These are phyloP conservation scores for Anacardium occidentale DNA, from an alignment of 345 rosid genomes.

Conservation along the genomic window DNA sequence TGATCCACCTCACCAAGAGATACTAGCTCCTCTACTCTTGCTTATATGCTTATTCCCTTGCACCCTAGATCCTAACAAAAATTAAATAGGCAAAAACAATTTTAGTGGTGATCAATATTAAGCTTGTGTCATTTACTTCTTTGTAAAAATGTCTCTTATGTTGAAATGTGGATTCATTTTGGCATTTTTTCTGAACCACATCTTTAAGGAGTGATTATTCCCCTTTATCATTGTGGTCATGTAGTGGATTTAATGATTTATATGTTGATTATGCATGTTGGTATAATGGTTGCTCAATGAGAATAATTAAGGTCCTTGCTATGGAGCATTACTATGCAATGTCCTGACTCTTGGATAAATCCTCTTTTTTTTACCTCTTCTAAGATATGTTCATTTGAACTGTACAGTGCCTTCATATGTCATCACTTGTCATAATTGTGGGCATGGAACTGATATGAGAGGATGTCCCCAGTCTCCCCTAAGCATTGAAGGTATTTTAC, in stretches of 20 bases:
- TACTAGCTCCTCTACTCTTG: too few species aligned
- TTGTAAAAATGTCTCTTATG: background rate
- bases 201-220: background rate
- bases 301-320: background rate
- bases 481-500: conserved; percentile 57
- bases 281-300: background rate
- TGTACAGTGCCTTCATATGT: conserved; percentile 63
- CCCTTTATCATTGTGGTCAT: background rate
- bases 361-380: background rate
- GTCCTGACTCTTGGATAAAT: background rate
- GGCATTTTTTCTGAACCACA: background rate
- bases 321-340: background rate
- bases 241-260: background rate
- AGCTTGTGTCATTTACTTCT: background rate
- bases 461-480: conserved; percentile 93
- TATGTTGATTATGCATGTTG: background rate
- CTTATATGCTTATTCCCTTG: too few species aligned
- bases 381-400: conserved; percentile 18
- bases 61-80: too few species aligned
- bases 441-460: conserved; percentile 92
- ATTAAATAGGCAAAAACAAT: too few species aligned
- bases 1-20: too few species aligned
- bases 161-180: background rate
- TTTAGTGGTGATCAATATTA: background rate
- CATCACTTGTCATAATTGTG: conserved; percentile 80